Percentiles rank a stretch among this genome's conserved stretches.
These are phyloP conservation scores for Cytospora piceicola DNA, from an alignment of 2,329 filamentous ascomycete species.

Conservation along the genomic window DNA sequence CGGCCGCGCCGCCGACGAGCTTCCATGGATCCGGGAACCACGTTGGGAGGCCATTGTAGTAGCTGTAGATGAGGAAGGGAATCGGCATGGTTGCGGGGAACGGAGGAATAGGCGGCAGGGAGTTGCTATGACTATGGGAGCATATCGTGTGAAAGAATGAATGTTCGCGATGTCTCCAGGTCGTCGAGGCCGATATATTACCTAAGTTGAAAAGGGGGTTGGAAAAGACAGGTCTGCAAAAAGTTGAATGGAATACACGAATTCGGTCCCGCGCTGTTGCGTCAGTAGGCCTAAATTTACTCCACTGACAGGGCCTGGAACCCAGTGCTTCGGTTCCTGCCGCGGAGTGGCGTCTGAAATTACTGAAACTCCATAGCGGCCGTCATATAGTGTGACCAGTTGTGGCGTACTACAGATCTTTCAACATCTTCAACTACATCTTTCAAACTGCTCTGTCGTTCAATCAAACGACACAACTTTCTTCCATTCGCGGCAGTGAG, in stretches of 20 bases:
- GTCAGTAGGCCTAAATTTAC: slow-evolving; percentile 23
- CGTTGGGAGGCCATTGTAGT: slow-evolving; percentile 53
- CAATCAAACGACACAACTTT: background rate
- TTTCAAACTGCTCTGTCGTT: background rate
- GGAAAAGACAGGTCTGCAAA: background rate
- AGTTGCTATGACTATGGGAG: slow-evolving; percentile 16
- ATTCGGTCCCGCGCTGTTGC: slow-evolving; percentile 17
- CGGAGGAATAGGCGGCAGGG: slow-evolving; percentile 12
- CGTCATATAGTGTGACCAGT: background rate
- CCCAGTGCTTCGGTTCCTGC: slow-evolving; percentile 23
- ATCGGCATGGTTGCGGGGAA: slow-evolving; percentile 51
- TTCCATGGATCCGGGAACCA: slow-evolving; percentile 51
- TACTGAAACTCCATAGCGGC: background rate
- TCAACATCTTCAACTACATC: background rate
- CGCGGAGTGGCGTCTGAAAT: slow-evolving; percentile 8
- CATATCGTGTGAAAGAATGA: slow-evolving; percentile 25
- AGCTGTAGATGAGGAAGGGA: slow-evolving; percentile 52
- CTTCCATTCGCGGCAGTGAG: background rate
- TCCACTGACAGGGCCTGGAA: slow-evolving; percentile 5
- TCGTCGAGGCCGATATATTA: slow-evolving; percentile 1
- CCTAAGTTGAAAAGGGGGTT: slow-evolving; percentile 19
- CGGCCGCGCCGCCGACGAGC: slow-evolving; percentile 45
- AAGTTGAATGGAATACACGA: slow-evolving; percentile 17
- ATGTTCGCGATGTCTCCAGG: slow-evolving; percentile 15
- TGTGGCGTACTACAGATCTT: slow-evolving; percentile 3